Evolutionary conservation across 2,329 filamentous ascomycete genomes (phyloP).

Genomic region (Penicillium crustosum): DNA sequence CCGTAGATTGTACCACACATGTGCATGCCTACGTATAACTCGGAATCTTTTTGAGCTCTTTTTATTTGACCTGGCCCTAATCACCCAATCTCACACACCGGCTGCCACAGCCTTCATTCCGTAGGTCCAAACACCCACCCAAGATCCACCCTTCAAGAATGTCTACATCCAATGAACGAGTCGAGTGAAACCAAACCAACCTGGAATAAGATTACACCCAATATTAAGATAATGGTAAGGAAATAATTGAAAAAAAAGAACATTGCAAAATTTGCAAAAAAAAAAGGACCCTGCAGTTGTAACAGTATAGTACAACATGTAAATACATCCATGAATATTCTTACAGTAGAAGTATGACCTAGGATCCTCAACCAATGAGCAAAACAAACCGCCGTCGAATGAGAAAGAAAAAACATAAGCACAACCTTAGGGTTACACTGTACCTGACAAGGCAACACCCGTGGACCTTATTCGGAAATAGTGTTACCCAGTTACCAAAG

Average conservation of each 20-base stretch:
- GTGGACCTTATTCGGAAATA: background rate
- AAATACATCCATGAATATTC: too few species aligned
- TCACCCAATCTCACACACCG: constrained; percentile 1
- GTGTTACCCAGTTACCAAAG: background rate
- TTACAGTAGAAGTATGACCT: background rate
- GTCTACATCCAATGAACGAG: constrained; percentile 7
- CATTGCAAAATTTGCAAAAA: background rate
- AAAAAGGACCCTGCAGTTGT: background rate
- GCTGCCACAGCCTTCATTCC: constrained; percentile 4
- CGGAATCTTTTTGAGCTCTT: background rate
- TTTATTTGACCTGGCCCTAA: background rate
- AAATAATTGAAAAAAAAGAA: background rate
- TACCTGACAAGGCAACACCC: background rate
- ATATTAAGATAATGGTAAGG: background rate
- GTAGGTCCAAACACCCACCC: constrained; percentile 4
- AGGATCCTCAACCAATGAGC: background rate
- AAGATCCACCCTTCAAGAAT: constrained; percentile 7
- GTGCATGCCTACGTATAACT: background rate
- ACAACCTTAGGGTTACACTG: constrained; percentile 6
- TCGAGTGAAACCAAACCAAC: background rate
- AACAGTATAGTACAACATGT: background rate
- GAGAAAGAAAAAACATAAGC: background rate
- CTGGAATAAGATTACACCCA: constrained; percentile 4
- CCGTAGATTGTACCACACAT: background rate
- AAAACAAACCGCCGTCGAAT: background rate